Percentiles rank a stretch among this genome's conserved stretches.
phyloP scores from a whole-genome alignment of 129 eudicot species.

The Centella asiatica region DNA sequence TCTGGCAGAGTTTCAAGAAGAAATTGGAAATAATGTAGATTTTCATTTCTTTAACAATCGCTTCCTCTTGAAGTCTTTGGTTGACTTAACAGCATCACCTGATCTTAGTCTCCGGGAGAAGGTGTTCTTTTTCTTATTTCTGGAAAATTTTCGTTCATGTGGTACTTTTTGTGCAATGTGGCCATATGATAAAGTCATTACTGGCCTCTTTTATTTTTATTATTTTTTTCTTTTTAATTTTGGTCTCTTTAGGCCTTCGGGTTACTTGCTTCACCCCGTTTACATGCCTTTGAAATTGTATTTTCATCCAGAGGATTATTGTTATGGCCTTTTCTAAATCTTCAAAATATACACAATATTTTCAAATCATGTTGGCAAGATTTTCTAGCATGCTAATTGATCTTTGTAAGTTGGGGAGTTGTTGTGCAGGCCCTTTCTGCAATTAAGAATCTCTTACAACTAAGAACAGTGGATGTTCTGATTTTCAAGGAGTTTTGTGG shows the following conservation, averaged over 20 bases:
- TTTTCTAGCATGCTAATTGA: constrained; percentile 1
- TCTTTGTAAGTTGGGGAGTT: constrained; percentile 2
- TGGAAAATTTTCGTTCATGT: neutral
- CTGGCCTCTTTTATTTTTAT: too few relatives aligned
- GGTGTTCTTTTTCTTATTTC: constrained; percentile 28
- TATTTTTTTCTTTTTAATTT: too few relatives aligned
- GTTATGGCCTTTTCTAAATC: neutral
- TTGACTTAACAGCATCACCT: constrained; percentile 40
- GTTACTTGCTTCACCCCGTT: too few relatives aligned
- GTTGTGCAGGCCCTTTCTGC: constrained; percentile 55
- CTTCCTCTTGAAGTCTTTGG: constrained; percentile 52
- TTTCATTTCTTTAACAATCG: constrained; percentile 47
- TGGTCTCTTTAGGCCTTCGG: too few relatives aligned
- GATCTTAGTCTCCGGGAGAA: constrained; percentile 88
- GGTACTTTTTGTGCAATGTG: neutral
- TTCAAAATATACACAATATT: neutral
- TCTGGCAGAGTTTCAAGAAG: constrained; percentile 52
- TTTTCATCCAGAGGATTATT: too few relatives aligned
- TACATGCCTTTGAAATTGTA: too few relatives aligned
- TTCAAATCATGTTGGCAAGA: neutral
- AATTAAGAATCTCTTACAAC: constrained; percentile 57
- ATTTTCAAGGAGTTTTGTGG: constrained; percentile 55
- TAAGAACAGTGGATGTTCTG: constrained; percentile 39
- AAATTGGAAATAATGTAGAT: constrained; percentile 26
- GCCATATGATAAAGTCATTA: neutral